phyloP scores from a whole-genome alignment of 208 protist genomes.

The Leishmania major region DNA sequence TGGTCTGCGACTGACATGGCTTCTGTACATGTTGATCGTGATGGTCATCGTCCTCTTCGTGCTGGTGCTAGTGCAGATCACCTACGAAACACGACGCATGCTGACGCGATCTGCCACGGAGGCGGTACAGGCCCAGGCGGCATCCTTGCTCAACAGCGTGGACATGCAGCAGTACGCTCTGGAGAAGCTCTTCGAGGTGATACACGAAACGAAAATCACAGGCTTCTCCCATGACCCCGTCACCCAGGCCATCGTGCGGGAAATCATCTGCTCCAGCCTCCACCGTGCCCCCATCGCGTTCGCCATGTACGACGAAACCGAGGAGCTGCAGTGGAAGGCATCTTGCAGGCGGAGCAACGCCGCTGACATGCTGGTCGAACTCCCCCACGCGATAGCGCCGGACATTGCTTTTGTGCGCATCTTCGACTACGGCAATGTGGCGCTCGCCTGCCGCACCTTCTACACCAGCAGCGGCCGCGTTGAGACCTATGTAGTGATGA shows the following conservation, averaged over 20 bases:
- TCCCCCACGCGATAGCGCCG: slow-evolving; percentile 14
- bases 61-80: slow-evolving; percentile 55
- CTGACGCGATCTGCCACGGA: slow-evolving; percentile 38
- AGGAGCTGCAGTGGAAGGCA: slow-evolving; percentile 12
- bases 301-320: slow-evolving; percentile 28
- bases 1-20: slow-evolving; percentile 70
- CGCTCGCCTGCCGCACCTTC: slow-evolving; percentile 19
- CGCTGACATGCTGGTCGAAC: background rate
- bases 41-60: slow-evolving; percentile 63
- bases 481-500: slow-evolving; percentile 20
- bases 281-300: slow-evolving; percentile 38
- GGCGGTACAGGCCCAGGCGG: slow-evolving; percentile 35
- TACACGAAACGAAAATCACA: slow-evolving; percentile 3
- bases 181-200: slow-evolving; percentile 18
- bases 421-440: slow-evolving; percentile 13
- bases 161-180: slow-evolving; percentile 24
- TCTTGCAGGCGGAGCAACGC: slow-evolving; percentile 1
- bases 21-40: slow-evolving; percentile 62
- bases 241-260: background rate
- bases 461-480: background rate
- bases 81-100: slow-evolving; percentile 51
- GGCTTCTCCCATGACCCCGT: background rate
- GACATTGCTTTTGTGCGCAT: background rate
- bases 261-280: slow-evolving; percentile 34
- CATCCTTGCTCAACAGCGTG: slow-evolving; percentile 27